Evolutionary conservation across 352 stramenopile species (phyloP), one percentile per base, ranked within the genome.

Genomic region (Pythium brassicae): DNA sequence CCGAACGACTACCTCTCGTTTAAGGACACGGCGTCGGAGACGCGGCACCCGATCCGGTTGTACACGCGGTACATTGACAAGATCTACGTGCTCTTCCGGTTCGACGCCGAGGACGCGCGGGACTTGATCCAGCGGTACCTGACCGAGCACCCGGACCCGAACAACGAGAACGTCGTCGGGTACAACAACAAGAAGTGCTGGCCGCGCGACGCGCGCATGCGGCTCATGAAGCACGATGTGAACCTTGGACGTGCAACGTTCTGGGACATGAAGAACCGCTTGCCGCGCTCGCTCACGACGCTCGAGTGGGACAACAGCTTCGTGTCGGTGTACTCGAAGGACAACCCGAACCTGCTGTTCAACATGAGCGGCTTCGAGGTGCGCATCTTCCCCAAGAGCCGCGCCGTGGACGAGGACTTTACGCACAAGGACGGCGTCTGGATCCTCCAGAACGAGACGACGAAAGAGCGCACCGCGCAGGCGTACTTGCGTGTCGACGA

Each of bases 131-230:
- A 99, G 75, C 85, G 97, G 2, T 99, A 98, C 69, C 76, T 99
- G 54, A 99, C 98, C 14, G 98, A 99, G 69, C 95, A 99, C 64
- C 98, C 98, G 22, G 98, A 99, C 72, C 98, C 98, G 12, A 99
- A 99, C 77, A 99, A 99, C 74, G 97, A 99, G 64, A 99, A 99
- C 65, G 94, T 99, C 43, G 97, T 99, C 34, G 97, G 98, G 2
- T 99, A 99, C 81, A 98, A 98, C 67, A 99, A 99, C 81, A 99
- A 99, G 71, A 99, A 99, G 68, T 99, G 98, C 69, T 99, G 98
- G 98, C 97, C 98, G 27, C 87, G 98, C 49, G 98, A 99, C 71
- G 97, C 96, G 37, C 89, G 98, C 37, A 99, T 99, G 98, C 89
- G 98, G 20, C 71, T 99, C 55, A 98, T 99, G 78, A 99, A 99